Evolutionary conservation across 2,329 filamentous ascomycete species (phyloP).

Genomic region (Exophiala viscosa): DNA sequence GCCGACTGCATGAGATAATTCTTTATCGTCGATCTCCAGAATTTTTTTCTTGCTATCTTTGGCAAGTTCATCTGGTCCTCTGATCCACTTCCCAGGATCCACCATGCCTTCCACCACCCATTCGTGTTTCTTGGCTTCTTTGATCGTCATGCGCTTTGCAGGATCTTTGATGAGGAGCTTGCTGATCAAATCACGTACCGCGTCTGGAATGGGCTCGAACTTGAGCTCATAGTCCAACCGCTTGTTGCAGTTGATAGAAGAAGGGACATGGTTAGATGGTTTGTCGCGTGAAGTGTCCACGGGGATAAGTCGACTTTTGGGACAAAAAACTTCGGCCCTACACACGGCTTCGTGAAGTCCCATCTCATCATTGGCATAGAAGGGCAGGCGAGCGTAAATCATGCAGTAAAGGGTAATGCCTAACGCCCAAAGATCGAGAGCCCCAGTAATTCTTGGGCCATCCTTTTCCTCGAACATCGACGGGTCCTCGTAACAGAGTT

Average conservation of each 20-base stretch:
- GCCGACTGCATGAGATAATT: conserved; percentile 85
- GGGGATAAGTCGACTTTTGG: conserved; percentile 74
- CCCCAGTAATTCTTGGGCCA: conserved; percentile 74
- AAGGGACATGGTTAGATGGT: conserved; percentile 30
- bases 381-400: conserved; percentile 89
- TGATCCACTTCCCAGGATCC: conserved; percentile 78
- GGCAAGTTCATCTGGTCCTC: conserved; percentile 77
- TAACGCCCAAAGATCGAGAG: conserved; percentile 96
- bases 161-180: conserved; percentile 87
- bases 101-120: conserved; percentile 81
- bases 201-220: conserved; percentile 81
- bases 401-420: conserved; percentile 95
- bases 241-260: conserved; percentile 61
- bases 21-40: conserved; percentile 76
- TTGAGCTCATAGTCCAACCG: conserved; percentile 72
- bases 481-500: conserved; percentile 84
- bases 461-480: conserved; percentile 46
- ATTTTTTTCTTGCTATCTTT: conserved; percentile 76
- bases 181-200: conserved; percentile 71
- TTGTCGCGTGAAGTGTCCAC: conserved; percentile 41
- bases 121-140: conserved; percentile 88
- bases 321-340: conserved; percentile 87
- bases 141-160: conserved; percentile 77
- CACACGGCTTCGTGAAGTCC: conserved; percentile 89
- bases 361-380: conserved; percentile 78